These are phyloP conservation scores for Clarireedia paspali DNA, from an alignment of 2,329 filamentous ascomycete species.

Conservation along the genomic window DNA sequence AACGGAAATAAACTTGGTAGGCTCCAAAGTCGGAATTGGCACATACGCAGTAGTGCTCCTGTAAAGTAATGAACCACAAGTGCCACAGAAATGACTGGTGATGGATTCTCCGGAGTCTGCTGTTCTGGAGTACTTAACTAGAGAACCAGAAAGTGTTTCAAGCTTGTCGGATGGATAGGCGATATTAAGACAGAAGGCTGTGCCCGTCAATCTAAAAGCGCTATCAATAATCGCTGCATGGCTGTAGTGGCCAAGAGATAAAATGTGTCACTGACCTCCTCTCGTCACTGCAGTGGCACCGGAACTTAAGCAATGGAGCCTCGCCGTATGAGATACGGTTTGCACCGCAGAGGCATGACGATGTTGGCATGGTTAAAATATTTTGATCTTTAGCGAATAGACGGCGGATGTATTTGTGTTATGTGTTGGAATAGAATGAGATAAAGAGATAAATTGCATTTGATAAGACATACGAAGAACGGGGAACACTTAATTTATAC, in stretches of 20 bases:
- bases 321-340: constrained; percentile 15
- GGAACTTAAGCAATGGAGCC: constrained; percentile 14
- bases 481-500: no score
- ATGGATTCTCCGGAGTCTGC: constrained; percentile 3
- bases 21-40: neutral
- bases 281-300: constrained; percentile 20
- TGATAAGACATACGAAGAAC: no score
- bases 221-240: no score
- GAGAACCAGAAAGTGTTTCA: constrained; percentile 13
- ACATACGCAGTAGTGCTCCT: neutral
- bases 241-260: no score
- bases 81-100: constrained; percentile 6
- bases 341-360: constrained; percentile 18
- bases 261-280: constrained; percentile 8
- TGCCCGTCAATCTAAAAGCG: constrained; percentile 11
- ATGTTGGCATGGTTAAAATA: constrained; percentile 12
- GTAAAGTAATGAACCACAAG: constrained; percentile 15
- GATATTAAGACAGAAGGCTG: constrained; percentile 19
- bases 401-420: no score
- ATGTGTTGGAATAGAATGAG: no score
- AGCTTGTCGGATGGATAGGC: constrained; percentile 9
- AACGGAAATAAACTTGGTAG: neutral
- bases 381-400: neutral
- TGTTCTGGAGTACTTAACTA: constrained; percentile 12
- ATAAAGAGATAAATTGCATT: no score